These are phyloP conservation scores for Pneumocystis canis DNA, from an alignment of 1,139 yeast species.

Conservation along the genomic window DNA sequence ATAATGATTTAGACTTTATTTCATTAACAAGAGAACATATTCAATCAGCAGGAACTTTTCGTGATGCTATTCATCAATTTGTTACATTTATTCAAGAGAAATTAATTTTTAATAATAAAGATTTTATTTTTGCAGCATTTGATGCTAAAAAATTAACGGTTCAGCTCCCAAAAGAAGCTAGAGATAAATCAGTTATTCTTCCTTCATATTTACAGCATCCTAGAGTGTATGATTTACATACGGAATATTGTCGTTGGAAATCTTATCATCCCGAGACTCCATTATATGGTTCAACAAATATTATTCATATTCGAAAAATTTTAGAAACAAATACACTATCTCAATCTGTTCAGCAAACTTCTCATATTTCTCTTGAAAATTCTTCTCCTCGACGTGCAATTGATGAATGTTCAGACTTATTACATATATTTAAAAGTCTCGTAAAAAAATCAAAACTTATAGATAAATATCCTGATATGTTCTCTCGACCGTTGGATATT, in stretches of 20 bases:
- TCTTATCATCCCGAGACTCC: slow-evolving; percentile 47
- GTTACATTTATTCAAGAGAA: slow-evolving; percentile 37
- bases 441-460: slow-evolving; percentile 40
- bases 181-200: slow-evolving; percentile 55
- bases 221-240: slow-evolving; percentile 56
- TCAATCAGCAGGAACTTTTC: slow-evolving; percentile 34
- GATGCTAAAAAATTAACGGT: slow-evolving; percentile 60
- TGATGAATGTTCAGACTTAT: slow-evolving; percentile 30
- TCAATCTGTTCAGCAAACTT: slow-evolving; percentile 3
- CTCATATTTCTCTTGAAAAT: slow-evolving; percentile 9
- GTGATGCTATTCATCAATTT: slow-evolving; percentile 44
- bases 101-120: slow-evolving; percentile 32
- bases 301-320: slow-evolving; percentile 43
- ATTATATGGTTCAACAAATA: slow-evolving; percentile 36
- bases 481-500: slow-evolving; percentile 61
- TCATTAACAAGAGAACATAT: slow-evolving; percentile 52
- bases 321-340: slow-evolving; percentile 35
- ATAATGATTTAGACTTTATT: slow-evolving; percentile 29
- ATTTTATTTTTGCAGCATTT: slow-evolving; percentile 53
- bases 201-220: slow-evolving; percentile 70
- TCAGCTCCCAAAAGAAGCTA: slow-evolving; percentile 64
- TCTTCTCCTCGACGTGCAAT: slow-evolving; percentile 27
- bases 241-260: slow-evolving; percentile 63
- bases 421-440: slow-evolving; percentile 38
- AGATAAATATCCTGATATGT: slow-evolving; percentile 40